Conservation (phyloP, 176 grass and related monocot genomes). For the Eragrostis curvula region DNA sequence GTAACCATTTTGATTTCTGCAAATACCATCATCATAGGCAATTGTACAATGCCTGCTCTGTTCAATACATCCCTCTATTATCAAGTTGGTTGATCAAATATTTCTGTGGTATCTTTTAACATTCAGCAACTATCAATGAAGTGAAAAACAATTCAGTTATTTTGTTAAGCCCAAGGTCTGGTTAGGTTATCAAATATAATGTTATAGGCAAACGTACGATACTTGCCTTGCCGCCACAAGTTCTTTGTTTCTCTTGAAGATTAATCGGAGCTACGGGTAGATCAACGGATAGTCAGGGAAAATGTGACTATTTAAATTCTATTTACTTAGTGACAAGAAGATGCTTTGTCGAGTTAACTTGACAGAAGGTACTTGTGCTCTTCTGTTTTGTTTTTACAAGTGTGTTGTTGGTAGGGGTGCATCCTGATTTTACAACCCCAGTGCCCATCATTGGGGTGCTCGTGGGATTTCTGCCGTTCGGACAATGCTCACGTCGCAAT, state of each 20-base stretch:
- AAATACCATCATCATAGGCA: neutral
- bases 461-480: conserved; percentile 3
- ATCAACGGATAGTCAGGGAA: neutral
- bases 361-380: neutral
- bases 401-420: neutral
- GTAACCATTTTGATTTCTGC: neutral
- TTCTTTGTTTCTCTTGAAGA: neutral
- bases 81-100: too few species aligned
- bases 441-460: conserved; percentile 12
- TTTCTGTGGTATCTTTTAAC: too few species aligned
- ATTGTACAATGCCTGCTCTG: neutral
- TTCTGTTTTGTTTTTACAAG: neutral
- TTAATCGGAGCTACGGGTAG: neutral
- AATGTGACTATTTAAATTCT: too few species aligned
- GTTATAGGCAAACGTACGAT: neutral
- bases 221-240: neutral
- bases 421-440: neutral
- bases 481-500: conserved; percentile 43
- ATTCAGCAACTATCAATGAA: neutral
- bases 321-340: neutral
- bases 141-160: too few species aligned
- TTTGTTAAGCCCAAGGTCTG: too few species aligned
- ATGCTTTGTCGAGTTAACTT: neutral
- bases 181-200: too few species aligned
- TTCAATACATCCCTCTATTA: neutral